phyloP scores from a whole-genome alignment of 2,329 filamentous ascomycete genomes.

The Cercospora berteroae region DNA sequence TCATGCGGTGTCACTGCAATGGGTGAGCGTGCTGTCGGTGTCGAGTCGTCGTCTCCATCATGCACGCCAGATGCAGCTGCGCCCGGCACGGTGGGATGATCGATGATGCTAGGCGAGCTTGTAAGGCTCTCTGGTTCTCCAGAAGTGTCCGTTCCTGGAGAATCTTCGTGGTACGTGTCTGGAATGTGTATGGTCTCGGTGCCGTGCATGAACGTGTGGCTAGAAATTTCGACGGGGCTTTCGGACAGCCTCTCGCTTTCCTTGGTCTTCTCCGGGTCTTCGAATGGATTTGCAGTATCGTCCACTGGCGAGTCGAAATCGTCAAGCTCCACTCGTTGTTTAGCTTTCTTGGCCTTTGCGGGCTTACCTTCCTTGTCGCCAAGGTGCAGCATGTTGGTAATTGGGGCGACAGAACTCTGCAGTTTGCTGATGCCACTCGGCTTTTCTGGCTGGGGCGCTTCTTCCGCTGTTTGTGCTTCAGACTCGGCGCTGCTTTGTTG shows the following conservation, averaged over 20 bases:
- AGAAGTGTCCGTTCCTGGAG: conserved; percentile 23
- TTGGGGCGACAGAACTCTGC: conserved; percentile 26
- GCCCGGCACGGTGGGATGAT: conserved; percentile 28
- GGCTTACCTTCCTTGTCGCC: conserved; percentile 47
- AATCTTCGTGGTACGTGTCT: conserved; percentile 25
- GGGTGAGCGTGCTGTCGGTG: conserved; percentile 34
- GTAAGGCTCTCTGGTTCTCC: conserved; percentile 28
- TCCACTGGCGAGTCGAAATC: conserved; percentile 61
- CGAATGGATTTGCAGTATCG: conserved; percentile 44
- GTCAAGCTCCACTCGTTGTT: conserved; percentile 65
- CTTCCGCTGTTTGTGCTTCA: conserved; percentile 12
- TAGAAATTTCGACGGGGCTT: conserved; percentile 65
- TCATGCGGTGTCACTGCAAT: conserved; percentile 16
- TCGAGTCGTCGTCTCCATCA: conserved; percentile 33
- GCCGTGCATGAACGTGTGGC: conserved; percentile 44
- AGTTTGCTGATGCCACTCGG: conserved; percentile 25
- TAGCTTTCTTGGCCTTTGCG: conserved; percentile 59
- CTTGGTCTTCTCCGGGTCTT: conserved; percentile 30
- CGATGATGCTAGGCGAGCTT: conserved; percentile 34
- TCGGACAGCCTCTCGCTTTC: conserved; percentile 58
- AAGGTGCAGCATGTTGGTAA: conserved; percentile 47
- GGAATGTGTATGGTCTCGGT: conserved; percentile 41
- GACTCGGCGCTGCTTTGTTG: conserved; percentile 8
- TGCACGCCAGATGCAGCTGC: conserved; percentile 20
- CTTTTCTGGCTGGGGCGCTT: conserved; percentile 17